Conservation (phyloP, 192 early-diverging fungal species). For the Entomortierella lignicola region DNA sequence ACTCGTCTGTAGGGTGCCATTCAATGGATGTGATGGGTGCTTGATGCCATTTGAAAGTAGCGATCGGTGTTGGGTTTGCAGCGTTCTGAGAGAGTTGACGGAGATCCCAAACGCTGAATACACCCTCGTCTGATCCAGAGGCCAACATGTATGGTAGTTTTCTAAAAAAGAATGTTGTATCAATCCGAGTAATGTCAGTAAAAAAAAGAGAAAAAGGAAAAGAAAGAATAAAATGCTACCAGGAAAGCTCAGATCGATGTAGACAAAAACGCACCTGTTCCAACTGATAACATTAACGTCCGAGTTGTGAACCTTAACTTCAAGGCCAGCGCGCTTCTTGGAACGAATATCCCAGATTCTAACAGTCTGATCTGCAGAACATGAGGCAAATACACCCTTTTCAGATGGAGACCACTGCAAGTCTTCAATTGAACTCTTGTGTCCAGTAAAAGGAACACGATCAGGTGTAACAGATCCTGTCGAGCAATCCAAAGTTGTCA, state of each 20-base stretch:
- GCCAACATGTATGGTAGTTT: slow-evolving; percentile 89
- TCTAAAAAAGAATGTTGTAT: slow-evolving; percentile 34
- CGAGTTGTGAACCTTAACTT: slow-evolving; percentile 81
- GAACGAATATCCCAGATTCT: slow-evolving; percentile 94
- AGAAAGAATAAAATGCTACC: background rate
- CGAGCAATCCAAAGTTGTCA: slow-evolving; percentile 76
- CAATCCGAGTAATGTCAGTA: background rate
- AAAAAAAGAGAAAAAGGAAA: background rate
- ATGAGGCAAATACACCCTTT: slow-evolving; percentile 91
- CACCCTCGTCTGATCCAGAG: slow-evolving; percentile 92
- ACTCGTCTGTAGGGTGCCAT: slow-evolving; percentile 95
- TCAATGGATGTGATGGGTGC: slow-evolving; percentile 95
- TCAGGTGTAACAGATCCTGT: slow-evolving; percentile 78
- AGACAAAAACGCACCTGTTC: slow-evolving; percentile 79
- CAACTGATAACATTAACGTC: slow-evolving; percentile 99
- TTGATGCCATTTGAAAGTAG: slow-evolving; percentile 95
- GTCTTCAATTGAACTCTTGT: slow-evolving; percentile 92
- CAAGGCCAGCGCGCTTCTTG: slow-evolving; percentile 80
- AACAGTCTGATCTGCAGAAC: slow-evolving; percentile 91
- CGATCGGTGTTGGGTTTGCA: slow-evolving; percentile 76
- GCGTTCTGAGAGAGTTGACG: slow-evolving; percentile 65
- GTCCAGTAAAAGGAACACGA: slow-evolving; percentile 80
- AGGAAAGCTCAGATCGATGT: too few species aligned
- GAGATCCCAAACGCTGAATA: slow-evolving; percentile 97
- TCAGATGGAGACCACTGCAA: slow-evolving; percentile 97